Evolutionary conservation across 805 yeast species (phyloP).

Genomic region (Candida tibetensis): DNA sequence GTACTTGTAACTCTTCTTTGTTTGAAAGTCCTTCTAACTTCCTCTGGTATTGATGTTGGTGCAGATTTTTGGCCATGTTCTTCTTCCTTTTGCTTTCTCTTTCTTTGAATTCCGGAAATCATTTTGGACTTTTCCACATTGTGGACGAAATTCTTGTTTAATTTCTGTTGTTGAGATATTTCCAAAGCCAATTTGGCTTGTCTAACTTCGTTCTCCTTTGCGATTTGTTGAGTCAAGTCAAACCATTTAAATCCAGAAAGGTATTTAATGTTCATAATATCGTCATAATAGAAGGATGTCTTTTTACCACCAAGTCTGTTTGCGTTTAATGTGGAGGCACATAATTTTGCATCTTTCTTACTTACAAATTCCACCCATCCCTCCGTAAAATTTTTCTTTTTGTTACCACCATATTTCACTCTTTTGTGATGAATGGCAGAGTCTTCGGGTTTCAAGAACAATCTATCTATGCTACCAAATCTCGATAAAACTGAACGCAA

Average conservation of each 20-base stretch:
- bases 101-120: constrained; percentile 62
- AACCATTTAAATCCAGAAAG: constrained; percentile 93
- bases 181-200: constrained; percentile 87
- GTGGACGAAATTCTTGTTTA: constrained; percentile 77
- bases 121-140: constrained; percentile 86
- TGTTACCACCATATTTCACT: constrained; percentile 87
- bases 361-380: constrained; percentile 94
- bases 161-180: constrained; percentile 80
- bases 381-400: constrained; percentile 81
- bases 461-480: constrained; percentile 85
- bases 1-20: constrained; percentile 68
- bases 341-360: constrained; percentile 84
- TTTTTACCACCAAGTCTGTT: constrained; percentile 90
- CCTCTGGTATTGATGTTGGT: constrained; percentile 27
- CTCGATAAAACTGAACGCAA: constrained; percentile 74
- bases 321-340: constrained; percentile 84
- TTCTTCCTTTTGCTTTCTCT: constrained; percentile 33
- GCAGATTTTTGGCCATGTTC: constrained; percentile 1
- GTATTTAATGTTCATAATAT: constrained; percentile 86
- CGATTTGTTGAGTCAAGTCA: constrained; percentile 89
- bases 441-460: constrained; percentile 86
- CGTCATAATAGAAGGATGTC: constrained; percentile 88
- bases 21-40: constrained; percentile 57
- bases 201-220: constrained; percentile 83
- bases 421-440: constrained; percentile 60